These are phyloP conservation scores for Hymenoscyphus albidus DNA, from an alignment of 2,329 filamentous ascomycete species.

Conservation along the genomic window DNA sequence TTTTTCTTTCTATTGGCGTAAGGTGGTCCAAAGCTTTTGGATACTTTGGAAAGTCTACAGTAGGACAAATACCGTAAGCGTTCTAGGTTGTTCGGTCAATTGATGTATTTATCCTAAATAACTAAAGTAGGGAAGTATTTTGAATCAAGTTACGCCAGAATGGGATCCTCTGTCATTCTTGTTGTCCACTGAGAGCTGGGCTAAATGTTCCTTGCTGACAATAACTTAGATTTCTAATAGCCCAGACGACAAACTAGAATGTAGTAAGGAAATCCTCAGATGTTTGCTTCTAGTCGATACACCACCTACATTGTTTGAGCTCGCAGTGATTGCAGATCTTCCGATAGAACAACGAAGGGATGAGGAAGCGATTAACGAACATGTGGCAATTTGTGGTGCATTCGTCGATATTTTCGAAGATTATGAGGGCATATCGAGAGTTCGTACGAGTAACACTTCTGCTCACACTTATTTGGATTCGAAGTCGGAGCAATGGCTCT, in stretches of 20 bases:
- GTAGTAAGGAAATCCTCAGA: conserved; percentile 5
- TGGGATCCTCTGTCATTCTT: too few species aligned
- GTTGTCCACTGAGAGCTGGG: background rate
- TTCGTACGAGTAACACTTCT: conserved; percentile 4
- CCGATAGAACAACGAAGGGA: background rate
- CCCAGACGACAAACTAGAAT: background rate
- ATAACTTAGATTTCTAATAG: conserved; percentile 1
- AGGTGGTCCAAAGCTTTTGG: too few species aligned
- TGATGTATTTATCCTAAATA: too few species aligned
- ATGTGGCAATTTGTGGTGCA: conserved; percentile 2
- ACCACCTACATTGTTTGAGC: conserved; percentile 4
- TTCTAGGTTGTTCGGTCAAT: too few species aligned
- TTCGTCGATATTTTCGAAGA: conserved; percentile 3
- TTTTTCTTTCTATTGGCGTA: too few species aligned
- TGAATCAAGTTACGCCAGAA: too few species aligned
- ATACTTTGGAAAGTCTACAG: too few species aligned
- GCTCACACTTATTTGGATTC: conserved; percentile 1
- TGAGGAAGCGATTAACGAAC: background rate
- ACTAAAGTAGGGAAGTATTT: too few species aligned
- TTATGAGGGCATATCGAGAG: background rate
- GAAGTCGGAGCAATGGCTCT: conserved; percentile 4
- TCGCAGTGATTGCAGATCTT: conserved; percentile 8
- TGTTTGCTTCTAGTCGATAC: conserved; percentile 2
- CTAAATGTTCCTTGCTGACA: background rate
- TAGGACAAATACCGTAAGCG: too few species aligned